Evolutionary conservation across 2,329 filamentous ascomycete genomes (phyloP), one percentile per base, ranked within the genome.

Genomic region (Penicillium decumbens): DNA sequence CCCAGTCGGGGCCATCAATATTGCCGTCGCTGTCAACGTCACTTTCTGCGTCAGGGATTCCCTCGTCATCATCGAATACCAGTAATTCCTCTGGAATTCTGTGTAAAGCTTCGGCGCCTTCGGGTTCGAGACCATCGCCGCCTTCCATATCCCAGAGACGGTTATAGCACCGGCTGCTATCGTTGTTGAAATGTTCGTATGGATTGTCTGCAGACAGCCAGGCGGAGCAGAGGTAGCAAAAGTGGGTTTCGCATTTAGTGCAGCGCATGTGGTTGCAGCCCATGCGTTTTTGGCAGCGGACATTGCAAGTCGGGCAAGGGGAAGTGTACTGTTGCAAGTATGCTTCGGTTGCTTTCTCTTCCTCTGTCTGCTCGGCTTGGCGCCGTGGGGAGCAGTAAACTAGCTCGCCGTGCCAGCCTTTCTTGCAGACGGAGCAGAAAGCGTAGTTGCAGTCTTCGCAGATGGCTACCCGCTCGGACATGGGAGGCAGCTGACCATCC

Each of bases 261-360:
- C 92, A 96, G 43, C 85, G 88, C 90, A 97, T 97, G 71, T 96
- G 91, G 70, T 96, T 96, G 77, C 93, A 98, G 33, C 93, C 93
- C 64, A 88, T 84, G 1, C 87, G 89, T 76, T 98, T 98, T 67
- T 95, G 89, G 20, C 85, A 86, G 0, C 89, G 89, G 1, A 87
- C 85, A 27, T 78, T 82, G 72, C 93, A 98, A 3, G 89, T 92
- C 9, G 93, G 91, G 65, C 93, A 98, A 1, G 87, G 84, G 9
- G 89, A 89, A 0, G 91, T 95, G 72, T 95, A 84, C 54, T 82
- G 72, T 42, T 81, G 77, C 59, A 98, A 77, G 66, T 95, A 98
- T 50, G 93, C 87, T 55, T 93, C 77, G 2, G 88, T 90, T 0
- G 89, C 89, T 64, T 89, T 84, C 60, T 96, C 91, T 66, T 95